Base-by-base conservation (phyloP, 257 asterid species). In the Cynanchum wilfordii region DNA sequence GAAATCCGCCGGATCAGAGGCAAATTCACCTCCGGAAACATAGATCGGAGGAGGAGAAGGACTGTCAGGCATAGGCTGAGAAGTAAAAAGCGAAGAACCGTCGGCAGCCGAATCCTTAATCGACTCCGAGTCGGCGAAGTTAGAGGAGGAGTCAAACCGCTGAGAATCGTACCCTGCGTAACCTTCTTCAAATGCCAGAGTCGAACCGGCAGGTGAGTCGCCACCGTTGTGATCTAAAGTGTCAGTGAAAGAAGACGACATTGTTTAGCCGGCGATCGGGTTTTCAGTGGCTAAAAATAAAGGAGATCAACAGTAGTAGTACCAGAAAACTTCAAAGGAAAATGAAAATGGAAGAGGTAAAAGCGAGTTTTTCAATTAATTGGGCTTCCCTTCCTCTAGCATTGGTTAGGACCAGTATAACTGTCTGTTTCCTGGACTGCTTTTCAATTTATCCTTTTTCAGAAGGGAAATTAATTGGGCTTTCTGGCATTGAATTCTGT, bases 171-270 rank as follows among this genome's bases (percentile, higher is more conserved):
- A 72, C 24, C 72, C 85, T 56, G 51, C 19, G 73, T 80, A 78
- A 57, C 81, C 86, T n/a, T 81, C 91, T 59, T 79, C 86, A 51
- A 84, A 82, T 3, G 84, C 69, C 73, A 66, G 80, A 67, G 73
- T 70, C 22, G 75, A 77, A 50, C 71, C 79, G 75, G 75, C 79
- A 8, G 75, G 82, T 25, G 86, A 79, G 49, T 79, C 89, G 45
- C 68, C 85, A 47, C 73, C 82, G 70, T 27, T 72, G 12, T 81
- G 87, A 57, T 82, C 84, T 81, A 83, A 75, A 12, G 88, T 73
- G 80, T 75, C 80, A 29, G 84, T 19, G 81, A 81, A 73, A n/a
- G 82, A 78, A 58, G 93, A 88, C 86, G 96, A 83, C 93, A 88
- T 88, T 71, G 83, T 79, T 63, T 50, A 1, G 57, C 20, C 56